Percentiles rank a stretch among this genome's conserved stretches.
These are phyloP conservation scores for Taphrina pruni DNA, from an alignment of 1,139 yeast genomes.

Conservation along the genomic window DNA sequence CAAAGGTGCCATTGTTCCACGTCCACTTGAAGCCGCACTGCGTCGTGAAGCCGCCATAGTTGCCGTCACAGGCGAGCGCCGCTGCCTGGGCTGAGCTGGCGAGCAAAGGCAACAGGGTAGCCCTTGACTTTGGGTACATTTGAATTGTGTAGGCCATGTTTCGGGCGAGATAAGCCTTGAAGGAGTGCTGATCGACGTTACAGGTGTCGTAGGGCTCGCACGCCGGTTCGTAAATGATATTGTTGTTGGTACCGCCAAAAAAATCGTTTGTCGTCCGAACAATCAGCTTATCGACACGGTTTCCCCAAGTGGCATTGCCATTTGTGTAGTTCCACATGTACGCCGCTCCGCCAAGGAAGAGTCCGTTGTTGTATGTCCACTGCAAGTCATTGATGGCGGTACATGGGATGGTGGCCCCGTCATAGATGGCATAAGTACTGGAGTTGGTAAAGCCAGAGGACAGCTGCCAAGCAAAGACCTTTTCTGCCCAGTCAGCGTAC, in stretches of 20 bases:
- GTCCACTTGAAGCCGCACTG: constrained; percentile 60
- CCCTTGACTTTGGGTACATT: constrained; percentile 62
- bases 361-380: constrained; percentile 85
- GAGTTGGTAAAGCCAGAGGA: constrained; percentile 58
- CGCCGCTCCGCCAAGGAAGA: constrained; percentile 73
- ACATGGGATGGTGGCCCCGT: constrained; percentile 74
- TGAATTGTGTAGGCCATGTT: constrained; percentile 66
- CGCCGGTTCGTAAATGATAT: constrained; percentile 65
- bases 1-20: constrained; percentile 64
- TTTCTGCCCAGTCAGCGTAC: constrained; percentile 69
- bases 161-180: constrained; percentile 74
- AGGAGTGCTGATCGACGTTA: constrained; percentile 76
- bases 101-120: constrained; percentile 57
- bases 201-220: constrained; percentile 67
- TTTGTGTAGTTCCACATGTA: constrained; percentile 70
- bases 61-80: constrained; percentile 74
- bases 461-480: constrained; percentile 72
- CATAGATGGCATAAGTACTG: constrained; percentile 58
- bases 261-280: constrained; percentile 61
- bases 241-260: constrained; percentile 57
- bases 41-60: constrained; percentile 77
- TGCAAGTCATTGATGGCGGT: constrained; percentile 59
- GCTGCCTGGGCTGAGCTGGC: constrained; percentile 67
- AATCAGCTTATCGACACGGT: constrained; percentile 60
- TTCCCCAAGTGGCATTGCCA: constrained; percentile 61